A percentile compares a stretch with the other conserved stretches of the same genome.
phyloP scores from a whole-genome alignment of 768 basidiomycete genomes.

The Amanita rubescens region DNA sequence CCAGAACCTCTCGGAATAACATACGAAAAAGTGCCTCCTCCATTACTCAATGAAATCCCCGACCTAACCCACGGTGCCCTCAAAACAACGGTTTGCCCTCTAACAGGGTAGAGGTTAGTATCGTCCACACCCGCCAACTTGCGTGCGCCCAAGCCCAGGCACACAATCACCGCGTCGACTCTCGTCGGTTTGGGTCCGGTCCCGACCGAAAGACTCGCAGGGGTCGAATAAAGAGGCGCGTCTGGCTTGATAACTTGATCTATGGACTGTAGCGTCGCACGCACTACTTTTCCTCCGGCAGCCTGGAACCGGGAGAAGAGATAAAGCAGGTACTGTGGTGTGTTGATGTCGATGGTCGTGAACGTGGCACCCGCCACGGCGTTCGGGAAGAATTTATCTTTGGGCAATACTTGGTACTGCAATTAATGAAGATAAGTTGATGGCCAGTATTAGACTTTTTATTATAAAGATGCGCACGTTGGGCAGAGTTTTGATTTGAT shows the following conservation, averaged over 20 bases:
- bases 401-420: constrained; percentile 31
- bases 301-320: constrained; percentile 58
- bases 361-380: constrained; percentile 47
- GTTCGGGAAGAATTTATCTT: constrained; percentile 24
- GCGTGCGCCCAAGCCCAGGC: constrained; percentile 66
- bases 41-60: constrained; percentile 39
- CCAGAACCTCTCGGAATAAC: constrained; percentile 39
- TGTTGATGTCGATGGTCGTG: constrained; percentile 64
- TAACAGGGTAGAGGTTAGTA: constrained; percentile 60
- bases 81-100: constrained; percentile 80
- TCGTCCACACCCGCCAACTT: constrained; percentile 82
- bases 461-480: too few relatives aligned
- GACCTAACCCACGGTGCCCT: constrained; percentile 60
- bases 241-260: constrained; percentile 48
- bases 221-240: constrained; percentile 31
- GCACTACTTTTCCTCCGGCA: constrained; percentile 54
- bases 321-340: constrained; percentile 63
- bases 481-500: constrained; percentile 47
- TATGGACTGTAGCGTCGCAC: constrained; percentile 59
- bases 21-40: constrained; percentile 45
- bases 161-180: constrained; percentile 54
- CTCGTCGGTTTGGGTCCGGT: neutral
- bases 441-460: too few relatives aligned
- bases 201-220: neutral
- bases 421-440: neutral